These are phyloP conservation scores for Colletotrichum sansevieriae DNA, from an alignment of 2,329 filamentous ascomycete genomes.

Conservation along the genomic window DNA sequence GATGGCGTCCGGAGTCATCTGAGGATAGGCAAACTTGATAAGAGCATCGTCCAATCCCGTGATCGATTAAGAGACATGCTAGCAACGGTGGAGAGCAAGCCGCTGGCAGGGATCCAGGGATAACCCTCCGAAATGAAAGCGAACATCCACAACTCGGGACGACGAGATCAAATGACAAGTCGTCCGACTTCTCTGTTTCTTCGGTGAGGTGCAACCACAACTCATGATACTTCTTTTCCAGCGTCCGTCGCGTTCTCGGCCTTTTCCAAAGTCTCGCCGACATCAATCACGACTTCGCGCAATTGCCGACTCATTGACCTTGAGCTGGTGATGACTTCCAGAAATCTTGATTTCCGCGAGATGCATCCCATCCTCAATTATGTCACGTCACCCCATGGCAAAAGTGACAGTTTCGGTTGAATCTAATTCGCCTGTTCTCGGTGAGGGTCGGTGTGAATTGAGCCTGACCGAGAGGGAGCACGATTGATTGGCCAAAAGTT, in stretches of 20 bases:
- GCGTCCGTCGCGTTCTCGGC: background rate
- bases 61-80: slow-evolving; percentile 5
- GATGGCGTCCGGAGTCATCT: background rate
- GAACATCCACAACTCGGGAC: background rate
- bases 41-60: background rate
- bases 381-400: background rate
- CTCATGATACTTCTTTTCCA: slow-evolving; percentile 5
- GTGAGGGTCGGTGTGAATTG: slow-evolving; percentile 1
- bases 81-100: slow-evolving; percentile 20
- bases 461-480: background rate
- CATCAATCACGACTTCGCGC: slow-evolving; percentile 1
- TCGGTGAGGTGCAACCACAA: background rate
- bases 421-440: background rate
- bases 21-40: background rate
- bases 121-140: slow-evolving; percentile 33
- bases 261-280: slow-evolving; percentile 10
- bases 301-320: background rate
- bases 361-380: background rate
- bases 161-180: slow-evolving; percentile 22
- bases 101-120: slow-evolving; percentile 34
- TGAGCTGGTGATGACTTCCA: background rate
- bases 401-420: background rate
- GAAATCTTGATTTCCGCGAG: background rate
- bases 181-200: slow-evolving; percentile 5
- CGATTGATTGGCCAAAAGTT: slow-evolving; percentile 13